Conservation (phyloP, 1,139 yeast species). For the Citeromyces hawaiiensis region DNA sequence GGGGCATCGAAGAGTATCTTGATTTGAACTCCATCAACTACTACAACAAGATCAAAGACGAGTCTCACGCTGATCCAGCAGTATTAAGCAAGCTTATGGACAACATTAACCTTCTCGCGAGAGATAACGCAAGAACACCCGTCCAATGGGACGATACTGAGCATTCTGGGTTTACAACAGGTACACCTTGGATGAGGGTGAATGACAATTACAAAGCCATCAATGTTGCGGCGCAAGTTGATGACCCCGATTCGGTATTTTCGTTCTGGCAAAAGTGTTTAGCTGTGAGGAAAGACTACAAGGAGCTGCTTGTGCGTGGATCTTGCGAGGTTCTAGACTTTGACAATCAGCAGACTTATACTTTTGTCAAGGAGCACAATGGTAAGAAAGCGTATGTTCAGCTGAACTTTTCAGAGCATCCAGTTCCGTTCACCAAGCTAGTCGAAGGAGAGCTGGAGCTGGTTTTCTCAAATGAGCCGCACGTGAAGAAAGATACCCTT, state of each 20-base stretch:
- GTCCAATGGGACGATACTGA: conserved; percentile 38
- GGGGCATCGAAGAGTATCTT: conserved; percentile 36
- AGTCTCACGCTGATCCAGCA: conserved; percentile 26
- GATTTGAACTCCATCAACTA: conserved; percentile 36
- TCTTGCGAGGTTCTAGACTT: conserved; percentile 25
- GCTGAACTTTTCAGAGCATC: conserved; percentile 26
- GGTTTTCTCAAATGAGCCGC: neutral
- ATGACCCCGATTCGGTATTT: conserved; percentile 32
- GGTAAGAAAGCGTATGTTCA: conserved; percentile 24
- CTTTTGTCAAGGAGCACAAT: conserved; percentile 22
- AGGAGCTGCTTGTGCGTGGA: conserved; percentile 34
- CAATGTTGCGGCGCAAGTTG: conserved; percentile 32
- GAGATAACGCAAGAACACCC: conserved; percentile 48
- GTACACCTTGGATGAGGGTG: conserved; percentile 41
- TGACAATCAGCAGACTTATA: conserved; percentile 25
- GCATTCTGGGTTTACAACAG: conserved; percentile 33
- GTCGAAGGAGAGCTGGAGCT: neutral
- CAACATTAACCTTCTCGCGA: conserved; percentile 23
- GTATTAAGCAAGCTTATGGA: conserved; percentile 20
- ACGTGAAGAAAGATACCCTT: neutral
- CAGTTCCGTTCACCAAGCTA: conserved; percentile 8
- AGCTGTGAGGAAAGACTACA: conserved; percentile 27
- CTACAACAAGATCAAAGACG: conserved; percentile 21
- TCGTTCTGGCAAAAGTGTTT: conserved; percentile 31
- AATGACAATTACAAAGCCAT: conserved; percentile 35